A percentile compares a stretch with the other conserved stretches of the same genome.
phyloP scores from a whole-genome alignment of 192 early-diverging fungal species.

The Podila horticola region DNA sequence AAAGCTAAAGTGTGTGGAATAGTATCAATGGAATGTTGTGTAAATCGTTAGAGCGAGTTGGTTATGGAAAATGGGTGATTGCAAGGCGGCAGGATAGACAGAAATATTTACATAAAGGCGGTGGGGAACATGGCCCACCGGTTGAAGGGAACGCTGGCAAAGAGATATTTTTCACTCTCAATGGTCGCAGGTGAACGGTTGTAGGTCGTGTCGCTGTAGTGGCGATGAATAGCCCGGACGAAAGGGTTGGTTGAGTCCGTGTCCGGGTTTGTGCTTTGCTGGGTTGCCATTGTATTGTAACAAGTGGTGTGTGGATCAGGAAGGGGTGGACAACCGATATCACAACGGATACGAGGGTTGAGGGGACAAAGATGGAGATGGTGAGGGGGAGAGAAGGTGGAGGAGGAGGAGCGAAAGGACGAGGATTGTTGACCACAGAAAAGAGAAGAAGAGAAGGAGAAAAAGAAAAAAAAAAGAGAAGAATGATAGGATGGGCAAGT shows the following conservation, averaged over 20 bases:
- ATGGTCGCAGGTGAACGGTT: slow-evolving; percentile 13
- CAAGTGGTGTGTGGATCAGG: slow-evolving; percentile 8
- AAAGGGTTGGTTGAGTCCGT: slow-evolving; percentile 7
- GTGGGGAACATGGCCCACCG: slow-evolving; percentile 67
- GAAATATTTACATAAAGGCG: slow-evolving; percentile 51
- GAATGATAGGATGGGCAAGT: not conserved
- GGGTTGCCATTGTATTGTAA: not conserved
- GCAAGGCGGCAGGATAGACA: not conserved
- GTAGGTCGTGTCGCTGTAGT: slow-evolving; percentile 37
- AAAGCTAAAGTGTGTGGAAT: slow-evolving; percentile 51
- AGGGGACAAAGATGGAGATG: slow-evolving; percentile 9
- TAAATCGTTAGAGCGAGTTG: not conserved
- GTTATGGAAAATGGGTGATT: not conserved
- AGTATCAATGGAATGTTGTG: not conserved
- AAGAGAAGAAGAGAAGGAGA: not conserved
- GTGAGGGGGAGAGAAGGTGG: slow-evolving; percentile 7
- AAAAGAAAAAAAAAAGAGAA: not conserved
- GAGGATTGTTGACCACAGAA: not conserved
- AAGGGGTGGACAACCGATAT: not conserved
- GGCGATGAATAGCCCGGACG: slow-evolving; percentile 14
- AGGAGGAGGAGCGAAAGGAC: not conserved
- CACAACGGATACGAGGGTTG: not conserved
- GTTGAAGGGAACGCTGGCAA: slow-evolving; percentile 50
- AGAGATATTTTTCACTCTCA: slow-evolving; percentile 30
- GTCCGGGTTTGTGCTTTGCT: slow-evolving; percentile 10